Evolutionary conservation across 129 eudicot genomes (phyloP), one percentile per base, ranked within the genome.

Genomic region (Saussurea involucrata): DNA sequence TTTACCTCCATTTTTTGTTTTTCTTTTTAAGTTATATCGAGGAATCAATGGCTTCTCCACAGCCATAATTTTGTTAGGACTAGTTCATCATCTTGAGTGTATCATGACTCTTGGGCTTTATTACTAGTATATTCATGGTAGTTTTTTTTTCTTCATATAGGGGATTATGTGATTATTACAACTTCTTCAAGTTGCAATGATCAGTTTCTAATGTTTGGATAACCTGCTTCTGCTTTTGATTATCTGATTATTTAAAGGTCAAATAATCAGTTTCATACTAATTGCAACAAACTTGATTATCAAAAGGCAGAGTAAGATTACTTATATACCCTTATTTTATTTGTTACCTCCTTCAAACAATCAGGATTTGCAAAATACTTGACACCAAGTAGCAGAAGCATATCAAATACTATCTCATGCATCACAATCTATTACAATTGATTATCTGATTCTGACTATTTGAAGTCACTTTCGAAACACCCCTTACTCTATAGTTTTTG

Each of bases 1-100:
- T 57, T 55, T 46, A 70, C 66, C 44, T 49, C 66, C 69, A 64
- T 67, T 69, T 69, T 73, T 80, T 76, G 66, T 24, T 58, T 33
- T 79, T 1, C 34, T 28, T 65, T 7, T 17, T 40, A 18, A 8
- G n/a, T 44, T 68, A 79, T 29, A 15, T 61, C 12, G 4, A 72
- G 55, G 60, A 72, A 15, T 73, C 24, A 29, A 65, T 53, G 36
- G 83, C 73, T 63, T 32, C 22, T 28, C 49, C 2, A 57, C 36
- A 46, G 73, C 63, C 63, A 7, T 77, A 68, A 5, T 53, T 58
- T 77, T 77, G 60, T 21, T n/a, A 55, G 58, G 20, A 49, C 13
- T 37, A 37, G 17, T 13, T 44, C n/a, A 3, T 44, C n/a, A 12
- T 42, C n/a, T 44, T 44, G 3, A 46, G 64, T 57, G 64, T 57